Evolutionary conservation across 345 rosid genomes (phyloP).

Genomic region (Camelina hispida): DNA sequence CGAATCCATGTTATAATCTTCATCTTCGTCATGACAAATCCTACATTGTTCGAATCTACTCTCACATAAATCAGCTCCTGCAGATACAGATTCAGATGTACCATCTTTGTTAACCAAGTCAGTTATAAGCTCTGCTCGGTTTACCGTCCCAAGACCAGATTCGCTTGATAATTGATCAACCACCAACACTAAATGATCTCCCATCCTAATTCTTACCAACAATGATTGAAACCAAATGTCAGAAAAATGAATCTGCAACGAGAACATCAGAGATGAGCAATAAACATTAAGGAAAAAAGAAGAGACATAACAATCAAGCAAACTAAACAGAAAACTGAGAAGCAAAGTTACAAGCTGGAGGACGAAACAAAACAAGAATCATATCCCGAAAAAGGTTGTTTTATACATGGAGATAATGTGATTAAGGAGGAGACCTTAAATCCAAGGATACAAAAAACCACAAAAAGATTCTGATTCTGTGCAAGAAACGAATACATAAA

Average conservation of each 20-base stretch:
- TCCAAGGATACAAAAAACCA: slow-evolving; percentile 16
- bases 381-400: slow-evolving; percentile 16
- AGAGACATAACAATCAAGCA: slow-evolving; percentile 7
- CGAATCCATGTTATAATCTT: slow-evolving; percentile 69
- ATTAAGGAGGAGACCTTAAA: slow-evolving; percentile 25
- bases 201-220: slow-evolving; percentile 56
- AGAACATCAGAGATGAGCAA: not conserved
- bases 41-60: slow-evolving; percentile 63
- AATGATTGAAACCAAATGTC: not conserved
- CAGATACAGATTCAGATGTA: slow-evolving; percentile 39
- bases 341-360: slow-evolving; percentile 3
- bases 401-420: slow-evolving; percentile 26
- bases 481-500: slow-evolving; percentile 42
- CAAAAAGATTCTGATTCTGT: slow-evolving; percentile 55
- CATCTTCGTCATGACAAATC: slow-evolving; percentile 93
- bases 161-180: slow-evolving; percentile 61
- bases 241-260: not conserved
- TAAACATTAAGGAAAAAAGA: not conserved
- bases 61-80: slow-evolving; percentile 47
- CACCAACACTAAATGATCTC: slow-evolving; percentile 72
- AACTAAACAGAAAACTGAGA: slow-evolving; percentile 3
- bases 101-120: slow-evolving; percentile 35
- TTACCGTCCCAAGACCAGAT: slow-evolving; percentile 54
- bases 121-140: slow-evolving; percentile 30
- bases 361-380: slow-evolving; percentile 10